Evolutionary conservation across 345 rosid genomes (phyloP).

Genomic region (Pistacia atlantica): DNA sequence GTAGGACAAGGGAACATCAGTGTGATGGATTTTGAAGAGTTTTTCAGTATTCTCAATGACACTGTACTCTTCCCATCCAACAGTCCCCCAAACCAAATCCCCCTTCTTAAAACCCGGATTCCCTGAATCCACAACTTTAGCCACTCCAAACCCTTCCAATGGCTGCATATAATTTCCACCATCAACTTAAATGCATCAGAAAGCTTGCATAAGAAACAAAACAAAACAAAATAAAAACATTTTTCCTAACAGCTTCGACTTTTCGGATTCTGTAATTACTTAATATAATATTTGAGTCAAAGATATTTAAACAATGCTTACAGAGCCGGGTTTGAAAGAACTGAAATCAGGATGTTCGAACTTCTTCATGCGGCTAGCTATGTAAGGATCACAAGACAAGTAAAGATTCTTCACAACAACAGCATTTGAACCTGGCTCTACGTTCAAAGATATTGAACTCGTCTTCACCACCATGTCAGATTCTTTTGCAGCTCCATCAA

Average conservation of each 20-base stretch:
- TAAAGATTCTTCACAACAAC: conserved; percentile 40
- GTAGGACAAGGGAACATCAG: conserved; percentile 34
- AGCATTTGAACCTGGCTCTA: conserved; percentile 20
- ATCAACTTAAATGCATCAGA: not conserved
- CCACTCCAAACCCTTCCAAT: conserved; percentile 24
- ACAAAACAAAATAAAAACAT: not conserved
- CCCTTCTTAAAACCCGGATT: conserved; percentile 30
- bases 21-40: conserved; percentile 26
- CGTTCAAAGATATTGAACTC: no score
- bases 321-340: conserved; percentile 18
- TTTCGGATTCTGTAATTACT: no score
- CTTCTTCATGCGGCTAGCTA: no score
- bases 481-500: no score
- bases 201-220: not conserved
- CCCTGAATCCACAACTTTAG: conserved; percentile 28
- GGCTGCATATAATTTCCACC: not conserved
- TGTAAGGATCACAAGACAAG: no score
- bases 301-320: not conserved
- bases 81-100: conserved; percentile 32
- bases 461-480: no score
- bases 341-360: not conserved
- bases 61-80: conserved; percentile 31
- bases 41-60: not conserved
- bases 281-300: not conserved
- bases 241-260: no score